phyloP scores from a whole-genome alignment of 805 yeast species.

The Saccharomycopsis vini region DNA sequence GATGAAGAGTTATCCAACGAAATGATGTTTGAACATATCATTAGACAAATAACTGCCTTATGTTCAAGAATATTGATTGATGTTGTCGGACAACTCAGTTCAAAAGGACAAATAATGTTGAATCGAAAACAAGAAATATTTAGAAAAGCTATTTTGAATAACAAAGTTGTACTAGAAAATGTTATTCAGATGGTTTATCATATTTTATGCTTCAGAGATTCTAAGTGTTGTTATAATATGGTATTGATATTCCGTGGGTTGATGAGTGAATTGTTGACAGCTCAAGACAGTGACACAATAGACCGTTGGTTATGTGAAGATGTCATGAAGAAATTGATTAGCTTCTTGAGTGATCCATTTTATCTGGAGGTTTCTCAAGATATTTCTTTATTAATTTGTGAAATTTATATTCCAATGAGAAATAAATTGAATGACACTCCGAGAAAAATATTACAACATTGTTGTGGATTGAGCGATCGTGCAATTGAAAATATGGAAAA shows the following conservation, averaged over 20 bases:
- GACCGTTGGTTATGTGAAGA: constrained; percentile 54
- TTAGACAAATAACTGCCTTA: constrained; percentile 88
- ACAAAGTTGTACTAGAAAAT: constrained; percentile 65
- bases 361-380: constrained; percentile 84
- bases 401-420: constrained; percentile 65
- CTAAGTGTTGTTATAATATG: constrained; percentile 87
- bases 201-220: constrained; percentile 74
- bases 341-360: constrained; percentile 62
- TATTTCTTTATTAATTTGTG: constrained; percentile 82
- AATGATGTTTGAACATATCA: constrained; percentile 94
- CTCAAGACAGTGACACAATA: constrained; percentile 65
- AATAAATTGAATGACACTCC: constrained; percentile 40
- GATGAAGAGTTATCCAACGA: constrained; percentile 90
- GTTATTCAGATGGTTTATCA: constrained; percentile 67
- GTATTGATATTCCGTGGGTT: constrained; percentile 71
- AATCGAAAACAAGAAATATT: constrained; percentile 40
- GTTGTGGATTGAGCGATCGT: constrained; percentile 9
- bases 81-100: constrained; percentile 69
- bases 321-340: constrained; percentile 38
- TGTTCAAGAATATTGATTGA: constrained; percentile 83
- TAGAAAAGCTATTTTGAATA: constrained; percentile 55
- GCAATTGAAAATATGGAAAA: constrained; percentile 15
- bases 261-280: constrained; percentile 50
- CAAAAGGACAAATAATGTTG: constrained; percentile 28
- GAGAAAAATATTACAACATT: constrained; percentile 4